phyloP scores from a whole-genome alignment of 805 yeast species.

The Lachancea dasiensis region DNA sequence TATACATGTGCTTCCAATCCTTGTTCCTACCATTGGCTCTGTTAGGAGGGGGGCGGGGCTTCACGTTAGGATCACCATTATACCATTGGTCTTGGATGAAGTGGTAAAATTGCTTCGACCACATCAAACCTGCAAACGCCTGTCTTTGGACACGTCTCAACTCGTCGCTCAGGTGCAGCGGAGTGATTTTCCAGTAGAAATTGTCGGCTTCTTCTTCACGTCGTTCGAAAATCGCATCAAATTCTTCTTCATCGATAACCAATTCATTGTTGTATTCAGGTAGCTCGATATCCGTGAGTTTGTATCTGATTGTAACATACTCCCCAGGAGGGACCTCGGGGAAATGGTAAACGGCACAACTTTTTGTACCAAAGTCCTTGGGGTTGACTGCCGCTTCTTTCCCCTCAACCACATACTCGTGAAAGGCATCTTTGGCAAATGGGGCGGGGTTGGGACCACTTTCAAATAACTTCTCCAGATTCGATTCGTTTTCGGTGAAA shows the following conservation, averaged over 20 bases:
- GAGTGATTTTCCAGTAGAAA: slow-evolving; percentile 83
- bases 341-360: slow-evolving; percentile 78
- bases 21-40: slow-evolving; percentile 83
- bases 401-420: slow-evolving; percentile 67
- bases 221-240: slow-evolving; percentile 60
- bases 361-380: slow-evolving; percentile 66
- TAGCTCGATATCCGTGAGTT: slow-evolving; percentile 41
- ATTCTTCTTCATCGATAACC: slow-evolving; percentile 62
- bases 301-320: slow-evolving; percentile 78
- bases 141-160: slow-evolving; percentile 82
- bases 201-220: slow-evolving; percentile 89
- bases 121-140: slow-evolving; percentile 87
- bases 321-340: slow-evolving; percentile 81
- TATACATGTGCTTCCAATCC: slow-evolving; percentile 85
- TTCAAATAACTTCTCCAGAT: slow-evolving; percentile 58
- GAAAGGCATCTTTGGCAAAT: slow-evolving; percentile 86
- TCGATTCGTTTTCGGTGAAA: slow-evolving; percentile 89
- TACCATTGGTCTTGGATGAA: slow-evolving; percentile 84
- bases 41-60: slow-evolving; percentile 70
- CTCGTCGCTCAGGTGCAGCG: slow-evolving; percentile 75
- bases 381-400: slow-evolving; percentile 63
- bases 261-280: slow-evolving; percentile 29
- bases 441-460: slow-evolving; percentile 49
- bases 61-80: slow-evolving; percentile 72
- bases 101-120: slow-evolving; percentile 91